A percentile compares a stretch with the other conserved stretches of the same genome.
phyloP scores from a whole-genome alignment of 2,329 filamentous ascomycete species.

The Rachicladosporium sp. region DNA sequence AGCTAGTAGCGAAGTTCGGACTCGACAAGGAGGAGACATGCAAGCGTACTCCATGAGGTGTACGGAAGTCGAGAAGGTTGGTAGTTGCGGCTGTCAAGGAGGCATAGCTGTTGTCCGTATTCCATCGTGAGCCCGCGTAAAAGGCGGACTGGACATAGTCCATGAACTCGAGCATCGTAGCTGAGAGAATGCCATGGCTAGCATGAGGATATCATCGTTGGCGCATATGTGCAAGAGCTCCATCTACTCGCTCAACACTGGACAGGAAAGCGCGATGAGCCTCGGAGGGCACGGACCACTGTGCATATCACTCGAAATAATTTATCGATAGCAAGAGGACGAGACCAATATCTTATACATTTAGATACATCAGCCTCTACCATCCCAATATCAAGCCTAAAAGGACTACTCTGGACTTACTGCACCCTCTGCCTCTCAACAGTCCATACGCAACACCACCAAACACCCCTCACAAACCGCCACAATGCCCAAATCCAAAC shows the following conservation, averaged over 20 bases:
- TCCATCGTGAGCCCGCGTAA: slow-evolving; percentile 76
- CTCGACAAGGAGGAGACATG: slow-evolving; percentile 85
- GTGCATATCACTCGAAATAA: too few relatives aligned
- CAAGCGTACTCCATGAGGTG: slow-evolving; percentile 71
- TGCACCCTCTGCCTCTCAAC: too few relatives aligned
- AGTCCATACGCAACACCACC: not conserved
- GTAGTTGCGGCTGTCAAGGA: slow-evolving; percentile 72
- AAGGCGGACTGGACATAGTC: slow-evolving; percentile 90
- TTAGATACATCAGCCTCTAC: not conserved
- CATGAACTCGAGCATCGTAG: slow-evolving; percentile 84
- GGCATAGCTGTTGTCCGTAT: slow-evolving; percentile 83
- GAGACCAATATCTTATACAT: too few relatives aligned
- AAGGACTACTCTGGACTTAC: too few relatives aligned
- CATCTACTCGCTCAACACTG: not conserved
- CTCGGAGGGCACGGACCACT: too few relatives aligned
- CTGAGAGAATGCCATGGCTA: slow-evolving; percentile 3
- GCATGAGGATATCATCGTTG: not conserved
- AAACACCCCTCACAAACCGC: slow-evolving; percentile 11
- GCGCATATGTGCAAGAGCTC: not conserved
- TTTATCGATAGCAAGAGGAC: too few relatives aligned
- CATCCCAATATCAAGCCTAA: not conserved
- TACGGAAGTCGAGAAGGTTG: slow-evolving; percentile 77
- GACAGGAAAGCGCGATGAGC: too few relatives aligned
- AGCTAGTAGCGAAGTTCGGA: slow-evolving; percentile 86
- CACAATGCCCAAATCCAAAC: slow-evolving; percentile 92